A percentile compares a stretch with the other conserved stretches of the same genome.
These are phyloP conservation scores for Trichoderma hamatum DNA, from an alignment of 2,329 filamentous ascomycete species.

Conservation along the genomic window DNA sequence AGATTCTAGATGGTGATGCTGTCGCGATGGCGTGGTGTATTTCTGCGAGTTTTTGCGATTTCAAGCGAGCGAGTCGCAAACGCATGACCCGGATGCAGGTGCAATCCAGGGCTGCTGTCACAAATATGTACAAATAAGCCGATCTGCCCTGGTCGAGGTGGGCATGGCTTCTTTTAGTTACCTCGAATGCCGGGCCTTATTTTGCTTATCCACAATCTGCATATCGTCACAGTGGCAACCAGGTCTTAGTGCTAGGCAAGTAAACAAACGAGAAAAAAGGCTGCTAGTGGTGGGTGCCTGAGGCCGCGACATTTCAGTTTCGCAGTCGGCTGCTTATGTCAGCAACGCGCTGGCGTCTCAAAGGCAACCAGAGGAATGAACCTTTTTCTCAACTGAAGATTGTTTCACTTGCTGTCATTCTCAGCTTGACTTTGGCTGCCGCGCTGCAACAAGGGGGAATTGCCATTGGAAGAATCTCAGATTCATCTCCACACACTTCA, in stretches of 20 bases:
- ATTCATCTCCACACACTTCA: neutral
- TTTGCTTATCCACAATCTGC: constrained; percentile 15
- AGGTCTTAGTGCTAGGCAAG: constrained; percentile 29
- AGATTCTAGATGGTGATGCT: neutral
- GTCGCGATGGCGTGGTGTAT: neutral
- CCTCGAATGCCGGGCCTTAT: neutral
- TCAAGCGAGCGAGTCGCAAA: constrained; percentile 13
- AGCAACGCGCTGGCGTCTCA: constrained; percentile 30
- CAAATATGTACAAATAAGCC: constrained; percentile 2
- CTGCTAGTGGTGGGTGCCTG: constrained; percentile 23
- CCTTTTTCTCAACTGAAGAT: constrained; percentile 17
- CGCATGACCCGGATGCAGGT: neutral
- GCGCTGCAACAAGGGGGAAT: neutral
- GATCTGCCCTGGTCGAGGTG: neutral
- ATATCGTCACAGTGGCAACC: constrained; percentile 36
- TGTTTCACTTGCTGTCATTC: constrained; percentile 13
- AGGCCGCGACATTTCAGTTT: neutral
- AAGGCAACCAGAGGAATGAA: constrained; percentile 25
- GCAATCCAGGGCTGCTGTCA: neutral
- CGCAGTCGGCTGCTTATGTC: constrained; percentile 35
- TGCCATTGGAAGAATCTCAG: neutral
- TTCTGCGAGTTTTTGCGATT: neutral
- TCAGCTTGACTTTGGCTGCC: neutral
- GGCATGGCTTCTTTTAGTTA: neutral
- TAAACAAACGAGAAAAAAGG: constrained; percentile 38